Percentiles rank a stretch among this genome's conserved stretches.
Conservation (phyloP, 176 grass and related monocot species). For the Poa annua region DNA sequence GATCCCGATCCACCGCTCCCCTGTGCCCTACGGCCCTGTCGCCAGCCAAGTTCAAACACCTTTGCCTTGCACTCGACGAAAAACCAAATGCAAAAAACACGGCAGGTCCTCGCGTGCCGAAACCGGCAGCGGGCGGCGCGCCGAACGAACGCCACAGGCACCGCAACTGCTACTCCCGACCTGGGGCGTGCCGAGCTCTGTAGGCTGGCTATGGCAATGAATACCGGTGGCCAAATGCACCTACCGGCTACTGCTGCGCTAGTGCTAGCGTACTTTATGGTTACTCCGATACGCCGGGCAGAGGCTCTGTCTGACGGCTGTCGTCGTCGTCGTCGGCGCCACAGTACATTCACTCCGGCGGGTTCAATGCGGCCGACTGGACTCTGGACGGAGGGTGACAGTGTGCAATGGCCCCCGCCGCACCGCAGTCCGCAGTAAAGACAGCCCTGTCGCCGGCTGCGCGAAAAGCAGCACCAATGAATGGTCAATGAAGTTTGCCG, state of each 20-base stretch:
- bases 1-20: conserved; percentile 4
- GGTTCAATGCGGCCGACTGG: conserved; percentile 19
- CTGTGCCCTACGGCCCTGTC: too few relatives aligned
- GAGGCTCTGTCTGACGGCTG: background rate
- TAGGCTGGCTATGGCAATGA: background rate
- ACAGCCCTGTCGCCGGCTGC: background rate
- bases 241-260: background rate
- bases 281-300: background rate
- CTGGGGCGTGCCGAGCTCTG: too few relatives aligned
- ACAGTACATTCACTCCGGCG: background rate
- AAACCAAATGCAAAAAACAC: too few relatives aligned
- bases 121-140: background rate
- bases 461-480: background rate
- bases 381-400: background rate
- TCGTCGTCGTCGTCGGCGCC: conserved; percentile 4
- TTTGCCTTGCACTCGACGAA: background rate
- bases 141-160: background rate
- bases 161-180: background rate
- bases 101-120: too few relatives aligned
- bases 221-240: background rate
- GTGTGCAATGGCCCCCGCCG: background rate
- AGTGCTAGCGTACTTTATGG: background rate
- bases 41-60: background rate
- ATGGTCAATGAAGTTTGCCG: conserved; percentile 16
- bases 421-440: background rate